These are phyloP conservation scores for Aphanomyces astaci DNA, from an alignment of 352 stramenopile species.

Conservation along the genomic window DNA sequence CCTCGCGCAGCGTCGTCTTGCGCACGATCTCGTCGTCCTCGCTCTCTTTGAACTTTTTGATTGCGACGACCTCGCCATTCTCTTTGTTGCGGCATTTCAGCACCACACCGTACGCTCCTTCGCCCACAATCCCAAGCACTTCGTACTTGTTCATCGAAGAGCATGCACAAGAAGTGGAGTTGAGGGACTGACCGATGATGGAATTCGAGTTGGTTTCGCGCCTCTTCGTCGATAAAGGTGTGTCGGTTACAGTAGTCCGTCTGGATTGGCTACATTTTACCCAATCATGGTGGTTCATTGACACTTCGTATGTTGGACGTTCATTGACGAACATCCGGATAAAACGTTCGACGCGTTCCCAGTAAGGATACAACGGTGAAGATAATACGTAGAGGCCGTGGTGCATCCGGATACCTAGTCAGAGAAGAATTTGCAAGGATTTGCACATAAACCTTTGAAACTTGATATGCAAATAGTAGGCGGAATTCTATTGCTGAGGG, in stretches of 20 bases:
- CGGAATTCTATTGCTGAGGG: constrained; percentile 9
- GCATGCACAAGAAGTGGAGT: constrained; percentile 19
- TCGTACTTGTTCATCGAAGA: constrained; percentile 91
- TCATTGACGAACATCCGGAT: neutral
- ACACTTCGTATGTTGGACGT: neutral
- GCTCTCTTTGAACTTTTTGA: constrained; percentile 86
- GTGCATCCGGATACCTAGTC: neutral
- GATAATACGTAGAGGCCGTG: neutral
- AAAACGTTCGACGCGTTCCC: neutral
- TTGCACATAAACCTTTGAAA: neutral
- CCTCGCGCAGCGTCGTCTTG: constrained; percentile 89
- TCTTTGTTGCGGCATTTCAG: constrained; percentile 89
- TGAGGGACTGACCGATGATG: neutral
- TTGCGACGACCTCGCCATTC: constrained; percentile 45
- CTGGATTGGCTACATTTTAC: neutral
- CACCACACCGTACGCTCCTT: constrained; percentile 91
- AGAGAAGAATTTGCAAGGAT: neutral
- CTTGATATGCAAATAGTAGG: neutral
- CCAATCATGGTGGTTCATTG: neutral
- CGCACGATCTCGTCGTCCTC: constrained; percentile 88
- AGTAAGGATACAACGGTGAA: neutral
- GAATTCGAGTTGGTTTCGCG: neutral
- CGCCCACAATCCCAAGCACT: constrained; percentile 88
- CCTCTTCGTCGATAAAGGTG: neutral
- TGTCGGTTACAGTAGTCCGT: neutral